These are phyloP conservation scores for Clavariopsis aquatica DNA, from an alignment of 495 filamentous ascomycete genomes.

Conservation along the genomic window DNA sequence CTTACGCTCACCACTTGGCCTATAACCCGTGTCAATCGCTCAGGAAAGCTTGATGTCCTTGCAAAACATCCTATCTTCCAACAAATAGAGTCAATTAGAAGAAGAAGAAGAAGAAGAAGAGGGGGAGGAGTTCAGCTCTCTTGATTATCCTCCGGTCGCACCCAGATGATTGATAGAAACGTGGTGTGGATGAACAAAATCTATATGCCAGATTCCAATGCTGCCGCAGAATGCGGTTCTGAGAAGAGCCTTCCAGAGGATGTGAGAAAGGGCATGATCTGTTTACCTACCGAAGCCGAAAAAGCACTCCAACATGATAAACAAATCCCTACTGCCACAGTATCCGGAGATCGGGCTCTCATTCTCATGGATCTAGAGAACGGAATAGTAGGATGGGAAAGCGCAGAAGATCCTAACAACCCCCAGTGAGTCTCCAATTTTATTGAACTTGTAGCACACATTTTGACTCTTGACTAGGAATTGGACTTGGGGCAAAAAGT, in stretches of 20 bases:
- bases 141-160: neutral
- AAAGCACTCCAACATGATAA: slow-evolving; percentile 2
- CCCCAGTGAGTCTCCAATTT: slow-evolving; percentile 23
- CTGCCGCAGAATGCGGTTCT: slow-evolving; percentile 8
- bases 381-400: slow-evolving; percentile 33
- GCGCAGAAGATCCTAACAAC: slow-evolving; percentile 22
- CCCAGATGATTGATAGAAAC: neutral
- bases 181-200: neutral
- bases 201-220: slow-evolving; percentile 2
- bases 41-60: neutral
- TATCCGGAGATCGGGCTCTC: slow-evolving; percentile 16
- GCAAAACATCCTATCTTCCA: neutral
- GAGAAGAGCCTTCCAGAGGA: slow-evolving; percentile 20
- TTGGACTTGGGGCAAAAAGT: slow-evolving; percentile 23
- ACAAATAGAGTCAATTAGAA: too few relatives aligned
- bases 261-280: slow-evolving; percentile 1
- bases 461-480: slow-evolving; percentile 17
- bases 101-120: neutral
- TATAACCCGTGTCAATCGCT: too few relatives aligned
- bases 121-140: neutral
- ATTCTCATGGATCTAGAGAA: slow-evolving; percentile 33
- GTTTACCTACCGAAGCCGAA: neutral
- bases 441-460: slow-evolving; percentile 14
- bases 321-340: neutral
- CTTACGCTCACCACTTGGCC: neutral